Evolutionary conservation across 306 rosid genomes (phyloP), one percentile per base, ranked within the genome.

Genomic region (Trifolium pratense): DNA sequence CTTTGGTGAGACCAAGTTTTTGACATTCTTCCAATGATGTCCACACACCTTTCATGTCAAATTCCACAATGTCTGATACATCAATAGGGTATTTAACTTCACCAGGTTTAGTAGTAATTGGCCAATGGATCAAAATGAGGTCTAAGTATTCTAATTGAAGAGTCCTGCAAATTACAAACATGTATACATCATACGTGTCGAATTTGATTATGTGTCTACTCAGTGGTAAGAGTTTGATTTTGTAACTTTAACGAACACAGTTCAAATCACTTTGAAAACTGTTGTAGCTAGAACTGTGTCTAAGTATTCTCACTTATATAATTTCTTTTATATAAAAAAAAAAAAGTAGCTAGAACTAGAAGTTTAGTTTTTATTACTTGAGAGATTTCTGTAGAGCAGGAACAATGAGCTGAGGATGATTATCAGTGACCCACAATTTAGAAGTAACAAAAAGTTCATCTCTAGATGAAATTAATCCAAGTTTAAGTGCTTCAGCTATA

Each of bases 31-130:
- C 97, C 96, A 93, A 83, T 34, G 81, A 85, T 52, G 59, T 82
- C 98, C 98, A 93, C 15, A 90, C 93, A 8, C 87, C 86, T 52
- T 87, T 71, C 25, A 90, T 9, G 71, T 90, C 97, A 61, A 93
- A 81, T 1, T 79, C 80, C 1, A 81, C 76, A 29, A 82, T 46
- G 5, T 73, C 77, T 1, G 86, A 78, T 40, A 75, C 73, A 2
- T 80, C 87, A 46, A 83, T 73, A 1, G 92, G 89, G 64, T 83
- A 83, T 1, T 76, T 74, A 5, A 83, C 84, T 57, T 73, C 81
- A 16, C 84, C 87, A 0, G 87, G 84, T 40, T 80, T 76, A 0
- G 87, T 43, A 68, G 74, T 21, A 14, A 83, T 61, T 1, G 87
- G 87, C 87, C 87, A 83, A 76, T 83, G 87, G 61, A 83, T 72